Evolutionary conservation across 768 basidiomycete species (phyloP).

Genomic region (Tricholoma terreum): DNA sequence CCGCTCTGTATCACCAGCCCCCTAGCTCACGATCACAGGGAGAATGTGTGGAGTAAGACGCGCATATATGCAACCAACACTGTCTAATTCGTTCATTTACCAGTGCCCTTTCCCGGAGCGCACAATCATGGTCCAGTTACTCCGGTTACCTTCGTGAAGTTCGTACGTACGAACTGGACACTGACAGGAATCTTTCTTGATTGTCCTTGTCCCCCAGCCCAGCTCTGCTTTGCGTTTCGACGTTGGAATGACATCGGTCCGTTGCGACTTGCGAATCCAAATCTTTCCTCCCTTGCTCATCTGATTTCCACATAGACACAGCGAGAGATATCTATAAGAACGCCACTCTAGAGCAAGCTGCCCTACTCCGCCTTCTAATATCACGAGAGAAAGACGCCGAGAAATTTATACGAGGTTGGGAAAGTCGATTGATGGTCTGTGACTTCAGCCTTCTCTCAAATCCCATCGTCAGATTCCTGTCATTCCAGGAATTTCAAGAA

Average conservation of each 20-base stretch:
- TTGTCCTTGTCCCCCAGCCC: constrained; percentile 40
- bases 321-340: constrained; percentile 69
- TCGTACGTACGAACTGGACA: constrained; percentile 44
- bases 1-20: constrained; percentile 9
- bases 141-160: constrained; percentile 81
- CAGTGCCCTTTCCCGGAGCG: constrained; percentile 72
- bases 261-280: constrained; percentile 2
- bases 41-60: constrained; percentile 48
- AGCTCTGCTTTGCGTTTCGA: constrained; percentile 72
- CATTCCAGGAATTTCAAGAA: constrained; percentile 13
- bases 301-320: constrained; percentile 37
- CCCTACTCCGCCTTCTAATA: constrained; percentile 44
- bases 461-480: background rate
- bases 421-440: constrained; percentile 24
- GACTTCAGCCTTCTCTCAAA: background rate
- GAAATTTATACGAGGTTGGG: constrained; percentile 27
- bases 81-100: background rate
- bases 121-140: constrained; percentile 84
- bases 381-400: constrained; percentile 40
- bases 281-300: constrained; percentile 2
- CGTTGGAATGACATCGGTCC: constrained; percentile 74
- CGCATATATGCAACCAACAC: background rate
- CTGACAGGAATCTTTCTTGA: background rate
- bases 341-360: constrained; percentile 54
- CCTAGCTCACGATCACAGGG: constrained; percentile 31